These are phyloP conservation scores for Hypoxylon sp. DNA, from an alignment of 2,329 filamentous ascomycete species.

Conservation along the genomic window DNA sequence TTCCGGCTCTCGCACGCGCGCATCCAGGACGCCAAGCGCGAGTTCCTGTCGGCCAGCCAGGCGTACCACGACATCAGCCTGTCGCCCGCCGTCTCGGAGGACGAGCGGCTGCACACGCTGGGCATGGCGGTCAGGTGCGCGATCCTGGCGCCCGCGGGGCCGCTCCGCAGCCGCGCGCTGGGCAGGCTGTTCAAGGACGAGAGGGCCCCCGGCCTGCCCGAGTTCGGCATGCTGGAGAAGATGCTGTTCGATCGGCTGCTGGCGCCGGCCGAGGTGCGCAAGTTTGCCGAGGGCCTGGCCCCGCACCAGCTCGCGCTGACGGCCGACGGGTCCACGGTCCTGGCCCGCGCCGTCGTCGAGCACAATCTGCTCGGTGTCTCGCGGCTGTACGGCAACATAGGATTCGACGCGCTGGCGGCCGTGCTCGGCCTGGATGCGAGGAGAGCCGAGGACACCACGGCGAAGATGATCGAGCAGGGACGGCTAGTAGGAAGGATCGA, in stretches of 20 bases:
- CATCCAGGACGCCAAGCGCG: slow-evolving; percentile 88
- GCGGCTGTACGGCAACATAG: slow-evolving; percentile 79
- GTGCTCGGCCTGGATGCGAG: slow-evolving; percentile 81
- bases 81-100: slow-evolving; percentile 79
- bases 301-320: slow-evolving; percentile 92
- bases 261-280: slow-evolving; percentile 80
- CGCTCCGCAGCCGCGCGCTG: slow-evolving; percentile 79
- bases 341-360: slow-evolving; percentile 92
- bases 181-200: slow-evolving; percentile 94
- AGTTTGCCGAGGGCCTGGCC: slow-evolving; percentile 81
- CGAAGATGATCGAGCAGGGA: slow-evolving; percentile 95
- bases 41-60: slow-evolving; percentile 86
- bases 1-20: slow-evolving; percentile 93
- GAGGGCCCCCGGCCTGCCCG: slow-evolving; percentile 74
- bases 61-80: slow-evolving; percentile 90
- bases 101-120: slow-evolving; percentile 85
- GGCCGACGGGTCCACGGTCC: slow-evolving; percentile 88
- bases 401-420: slow-evolving; percentile 75
- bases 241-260: slow-evolving; percentile 94
- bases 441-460: slow-evolving; percentile 89
- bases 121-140: slow-evolving; percentile 90
- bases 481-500: slow-evolving; percentile 89
- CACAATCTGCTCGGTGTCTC: slow-evolving; percentile 93
- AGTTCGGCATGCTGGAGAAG: slow-evolving; percentile 92
- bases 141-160: slow-evolving; percentile 90